Conservation (phyloP, 2,329 filamentous ascomycete species). For the Beauveria pseudobassiana region DNA sequence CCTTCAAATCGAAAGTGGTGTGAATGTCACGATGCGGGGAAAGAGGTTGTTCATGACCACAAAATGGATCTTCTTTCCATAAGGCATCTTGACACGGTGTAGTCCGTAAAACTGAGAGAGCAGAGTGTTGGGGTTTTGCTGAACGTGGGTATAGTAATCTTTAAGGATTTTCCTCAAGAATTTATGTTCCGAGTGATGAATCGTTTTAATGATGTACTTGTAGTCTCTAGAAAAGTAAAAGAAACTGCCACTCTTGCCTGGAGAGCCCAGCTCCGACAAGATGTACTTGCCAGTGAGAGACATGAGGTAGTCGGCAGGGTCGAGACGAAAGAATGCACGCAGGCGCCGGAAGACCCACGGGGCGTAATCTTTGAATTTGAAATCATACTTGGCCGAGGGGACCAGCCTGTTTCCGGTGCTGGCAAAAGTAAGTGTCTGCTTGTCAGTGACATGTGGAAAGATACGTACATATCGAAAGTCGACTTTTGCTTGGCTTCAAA, state of each 20-base stretch:
- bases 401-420: constrained; percentile 95
- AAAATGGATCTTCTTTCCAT: constrained; percentile 97
- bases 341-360: constrained; percentile 97
- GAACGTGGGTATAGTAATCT: constrained; percentile 91
- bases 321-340: constrained; percentile 77
- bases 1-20: constrained; percentile 93
- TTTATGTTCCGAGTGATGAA: constrained; percentile 90
- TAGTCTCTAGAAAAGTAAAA: constrained; percentile 99
- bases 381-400: constrained; percentile 97
- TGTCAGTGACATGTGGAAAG: not conserved
- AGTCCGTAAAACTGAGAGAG: constrained; percentile 97
- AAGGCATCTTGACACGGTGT: constrained; percentile 96
- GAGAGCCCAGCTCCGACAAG: constrained; percentile 90
- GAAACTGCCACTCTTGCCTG: constrained; percentile 97
- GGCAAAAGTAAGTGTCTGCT: constrained; percentile 14
- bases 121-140: constrained; percentile 89
- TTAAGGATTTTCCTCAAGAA: constrained; percentile 76
- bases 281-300: constrained; percentile 98
- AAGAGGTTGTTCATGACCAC: constrained; percentile 99
- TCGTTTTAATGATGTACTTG: constrained; percentile 99
- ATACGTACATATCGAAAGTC: constrained; percentile 88
- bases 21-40: constrained; percentile 97
- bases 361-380: constrained; percentile 99
- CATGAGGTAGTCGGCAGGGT: constrained; percentile 96
- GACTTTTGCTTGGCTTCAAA: constrained; percentile 95